Base-by-base conservation (phyloP, 371 early-diverging fungal species). In the Polyrhizophydium stewartii region DNA sequence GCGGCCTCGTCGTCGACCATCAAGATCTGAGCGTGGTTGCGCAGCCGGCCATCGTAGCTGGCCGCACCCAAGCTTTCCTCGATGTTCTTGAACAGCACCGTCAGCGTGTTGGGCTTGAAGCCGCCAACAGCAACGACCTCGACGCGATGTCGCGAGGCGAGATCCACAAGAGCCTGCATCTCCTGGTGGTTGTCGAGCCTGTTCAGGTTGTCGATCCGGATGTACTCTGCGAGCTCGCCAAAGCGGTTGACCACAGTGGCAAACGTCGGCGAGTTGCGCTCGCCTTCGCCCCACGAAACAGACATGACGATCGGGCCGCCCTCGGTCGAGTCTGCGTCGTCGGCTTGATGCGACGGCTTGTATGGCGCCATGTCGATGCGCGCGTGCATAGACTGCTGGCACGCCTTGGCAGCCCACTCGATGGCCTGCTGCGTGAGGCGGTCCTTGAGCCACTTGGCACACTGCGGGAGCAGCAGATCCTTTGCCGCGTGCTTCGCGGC, bases 1-100 rank as follows among this genome's bases (percentile, higher is more conserved):
- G 97, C 93, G 0, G 86, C 86, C 59, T 94, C 93, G 74, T 98
- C 98, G 45, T 89, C 86, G 16, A 89, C 88, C 49, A 90, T 76
- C 12, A 81, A 65, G 32, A 92, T 59, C 13, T 24, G 28, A 7
- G 62, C 22, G 19, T 62, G 56, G 10, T 52, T 47, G 68, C 76
- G 60, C 65, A 69, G 17, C 58, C 60, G 1, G 65, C 62, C 22
- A 58, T 46, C 3, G 55, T 84, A 80, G 59, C 83, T 72, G 49
- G 86, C 87, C 17, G 74, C 69, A 24, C 85, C 73, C 40, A 87
- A 68, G 19, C 69, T 72, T 25, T 61, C 64, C 49, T 84, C 76
- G 47, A 92, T 83, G 31, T 85, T 80, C 53, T 89, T 86, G 30
- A 88, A 69, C 40, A 94, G 72, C 35, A 83, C 77, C 13, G 66